phyloP scores from a whole-genome alignment of 306 rosid genomes.

The Calophaca sinica region DNA sequence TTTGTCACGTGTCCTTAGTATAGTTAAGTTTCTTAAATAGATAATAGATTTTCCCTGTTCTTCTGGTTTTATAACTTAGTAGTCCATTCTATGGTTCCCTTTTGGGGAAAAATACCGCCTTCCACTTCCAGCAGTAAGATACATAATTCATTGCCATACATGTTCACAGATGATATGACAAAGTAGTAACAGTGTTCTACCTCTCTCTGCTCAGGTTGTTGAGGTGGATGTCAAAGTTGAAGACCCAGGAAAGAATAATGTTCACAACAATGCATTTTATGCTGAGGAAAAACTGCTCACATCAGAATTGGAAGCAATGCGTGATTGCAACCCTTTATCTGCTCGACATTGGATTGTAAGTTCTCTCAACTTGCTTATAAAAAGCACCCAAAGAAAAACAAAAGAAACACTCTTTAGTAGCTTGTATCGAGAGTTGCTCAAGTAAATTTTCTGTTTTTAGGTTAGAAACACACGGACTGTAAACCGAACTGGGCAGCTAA shows the following conservation, averaged over 20 bases:
- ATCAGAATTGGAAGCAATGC: conserved; percentile 79
- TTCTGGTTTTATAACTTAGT: too few relatives aligned
- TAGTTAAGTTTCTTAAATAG: too few relatives aligned
- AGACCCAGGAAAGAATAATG: conserved; percentile 76
- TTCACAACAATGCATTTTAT: conserved; percentile 82
- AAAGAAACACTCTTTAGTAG: conserved; percentile 8
- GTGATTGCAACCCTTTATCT: conserved; percentile 75
- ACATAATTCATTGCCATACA: background rate
- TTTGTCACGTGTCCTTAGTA: too few relatives aligned
- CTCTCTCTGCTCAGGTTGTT: conserved; percentile 57
- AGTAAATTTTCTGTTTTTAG: conserved; percentile 48
- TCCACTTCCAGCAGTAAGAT: conserved; percentile 11
- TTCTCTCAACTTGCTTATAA: conserved; percentile 15
- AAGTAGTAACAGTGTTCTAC: conserved; percentile 22
- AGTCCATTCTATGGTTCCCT: background rate
- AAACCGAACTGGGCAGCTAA: conserved; percentile 81
- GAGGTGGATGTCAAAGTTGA: conserved; percentile 81
- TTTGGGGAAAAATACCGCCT: background rate
- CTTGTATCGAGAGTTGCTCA: conserved; percentile 18
- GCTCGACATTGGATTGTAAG: conserved; percentile 89
- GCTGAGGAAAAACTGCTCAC: conserved; percentile 77
- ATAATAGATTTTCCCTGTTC: too few relatives aligned
- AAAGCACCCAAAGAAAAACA: background rate
- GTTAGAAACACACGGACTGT: conserved; percentile 83
- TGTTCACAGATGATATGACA: background rate